These are phyloP conservation scores for Aspergillus proliferans DNA, from an alignment of 2,329 filamentous ascomycete genomes.

Conservation along the genomic window DNA sequence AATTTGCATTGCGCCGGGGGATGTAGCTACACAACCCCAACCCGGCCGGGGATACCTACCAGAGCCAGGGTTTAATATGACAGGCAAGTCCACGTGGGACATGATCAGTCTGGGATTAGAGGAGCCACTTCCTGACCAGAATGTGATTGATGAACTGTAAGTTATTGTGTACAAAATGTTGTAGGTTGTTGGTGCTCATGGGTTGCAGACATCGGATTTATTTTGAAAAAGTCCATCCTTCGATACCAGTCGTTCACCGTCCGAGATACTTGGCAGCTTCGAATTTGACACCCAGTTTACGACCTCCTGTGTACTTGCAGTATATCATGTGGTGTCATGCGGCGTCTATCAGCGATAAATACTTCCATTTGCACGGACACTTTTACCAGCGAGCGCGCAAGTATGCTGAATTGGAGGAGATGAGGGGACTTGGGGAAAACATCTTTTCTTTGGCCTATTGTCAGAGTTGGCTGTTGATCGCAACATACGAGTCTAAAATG, in stretches of 20 bases:
- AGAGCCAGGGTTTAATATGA: constrained; percentile 16
- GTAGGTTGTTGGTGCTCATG: constrained; percentile 9
- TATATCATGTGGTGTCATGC: constrained; percentile 97
- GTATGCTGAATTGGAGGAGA: constrained; percentile 81
- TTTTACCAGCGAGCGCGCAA: constrained; percentile 88
- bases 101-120: constrained; percentile 75
- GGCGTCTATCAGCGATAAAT: constrained; percentile 79
- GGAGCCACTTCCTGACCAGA: constrained; percentile 70
- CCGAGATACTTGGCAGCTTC: constrained; percentile 81
- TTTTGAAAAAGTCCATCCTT: constrained; percentile 84
- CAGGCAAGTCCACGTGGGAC: constrained; percentile 66
- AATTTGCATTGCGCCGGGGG: constrained; percentile 16
- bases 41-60: constrained; percentile 15
- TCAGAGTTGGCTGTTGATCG: constrained; percentile 74
- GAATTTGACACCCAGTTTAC: constrained; percentile 77
- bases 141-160: constrained; percentile 80
- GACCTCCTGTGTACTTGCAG: constrained; percentile 78
- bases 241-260: constrained; percentile 81
- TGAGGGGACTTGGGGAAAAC: constrained; percentile 85
- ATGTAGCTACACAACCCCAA: constrained; percentile 14
- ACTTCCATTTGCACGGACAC: constrained; percentile 68
- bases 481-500: constrained; percentile 88
- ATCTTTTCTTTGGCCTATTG: constrained; percentile 81
- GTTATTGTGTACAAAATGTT: constrained; percentile 9
- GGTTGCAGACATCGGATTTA: constrained; percentile 66